Evolutionary conservation across 2,329 filamentous ascomycete species (phyloP).

Genomic region (Pseudocercospora fijiensis): DNA sequence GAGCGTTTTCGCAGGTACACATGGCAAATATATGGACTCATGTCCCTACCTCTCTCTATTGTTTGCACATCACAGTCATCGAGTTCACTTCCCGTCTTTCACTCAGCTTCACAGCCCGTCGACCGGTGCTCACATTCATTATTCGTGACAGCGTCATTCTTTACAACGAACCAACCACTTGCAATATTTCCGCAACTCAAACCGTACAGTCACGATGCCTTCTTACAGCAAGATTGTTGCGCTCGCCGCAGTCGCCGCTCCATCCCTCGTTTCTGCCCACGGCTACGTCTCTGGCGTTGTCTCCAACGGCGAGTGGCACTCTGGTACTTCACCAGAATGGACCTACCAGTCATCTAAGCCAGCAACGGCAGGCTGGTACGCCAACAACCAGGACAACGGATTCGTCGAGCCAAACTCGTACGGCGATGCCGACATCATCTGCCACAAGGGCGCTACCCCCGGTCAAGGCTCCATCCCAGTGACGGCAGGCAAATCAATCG

Average conservation of each 20-base stretch:
- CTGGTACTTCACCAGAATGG: slow-evolving; percentile 43
- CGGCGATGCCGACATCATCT: slow-evolving; percentile 32
- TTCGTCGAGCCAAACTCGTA: slow-evolving; percentile 31
- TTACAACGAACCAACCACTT: slow-evolving; percentile 5
- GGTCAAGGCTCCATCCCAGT: slow-evolving; percentile 55
- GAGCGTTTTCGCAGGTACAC: not conserved
- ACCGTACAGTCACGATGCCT: slow-evolving; percentile 18
- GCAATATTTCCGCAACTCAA: not conserved
- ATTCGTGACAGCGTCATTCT: slow-evolving; percentile 16
- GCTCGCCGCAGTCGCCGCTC: slow-evolving; percentile 21
- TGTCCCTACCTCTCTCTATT: not conserved
- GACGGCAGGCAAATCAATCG: slow-evolving; percentile 55
- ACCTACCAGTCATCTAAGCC: slow-evolving; percentile 59
- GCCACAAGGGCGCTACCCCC: slow-evolving; percentile 56
- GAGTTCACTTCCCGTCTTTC: slow-evolving; percentile 19
- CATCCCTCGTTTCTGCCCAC: slow-evolving; percentile 45
- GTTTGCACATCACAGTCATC: slow-evolving; percentile 6
- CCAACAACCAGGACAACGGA: slow-evolving; percentile 42
- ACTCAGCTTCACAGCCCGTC: slow-evolving; percentile 15
- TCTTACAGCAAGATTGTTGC: slow-evolving; percentile 20
- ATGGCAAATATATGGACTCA: slow-evolving; percentile 18
- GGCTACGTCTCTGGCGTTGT: slow-evolving; percentile 46
- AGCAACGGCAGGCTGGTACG: slow-evolving; percentile 47
- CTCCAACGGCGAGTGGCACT: slow-evolving; percentile 49
- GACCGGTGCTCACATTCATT: slow-evolving; percentile 22